phyloP scores from a whole-genome alignment of 2,329 filamentous ascomycete species.

The Ceratocystis ficicola region DNA sequence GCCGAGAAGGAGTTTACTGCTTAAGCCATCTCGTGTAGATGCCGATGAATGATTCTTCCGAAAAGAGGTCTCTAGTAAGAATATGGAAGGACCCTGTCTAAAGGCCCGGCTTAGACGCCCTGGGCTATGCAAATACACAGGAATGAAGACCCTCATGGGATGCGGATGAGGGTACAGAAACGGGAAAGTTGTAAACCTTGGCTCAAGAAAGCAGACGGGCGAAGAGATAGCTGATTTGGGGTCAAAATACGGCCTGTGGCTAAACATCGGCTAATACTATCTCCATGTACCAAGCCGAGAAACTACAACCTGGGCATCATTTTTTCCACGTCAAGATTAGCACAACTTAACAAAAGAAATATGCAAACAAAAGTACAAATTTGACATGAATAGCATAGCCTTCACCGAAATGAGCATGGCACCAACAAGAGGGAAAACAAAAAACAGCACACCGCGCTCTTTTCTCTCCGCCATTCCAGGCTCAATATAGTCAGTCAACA shows the following conservation, averaged over 20 bases:
- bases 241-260: neutral
- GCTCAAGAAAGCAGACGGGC: no score
- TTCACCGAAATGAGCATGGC: no score
- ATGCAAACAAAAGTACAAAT: no score
- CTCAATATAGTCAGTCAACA: no score
- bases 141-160: neutral
- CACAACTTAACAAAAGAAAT: no score
- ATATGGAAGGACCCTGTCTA: no score
- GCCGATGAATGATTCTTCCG: neutral
- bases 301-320: neutral
- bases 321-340: neutral
- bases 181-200: no score
- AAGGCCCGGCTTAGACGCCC: neutral
- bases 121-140: neutral
- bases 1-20: neutral
- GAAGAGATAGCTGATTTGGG: neutral
- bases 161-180: neutral
- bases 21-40: neutral
- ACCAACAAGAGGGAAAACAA: no score
- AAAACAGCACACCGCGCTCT: no score
- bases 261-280: slow-evolving; percentile 1
- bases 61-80: neutral
- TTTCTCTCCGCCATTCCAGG: no score
- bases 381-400: no score
- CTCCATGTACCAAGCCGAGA: no score